Evolutionary conservation across 768 basidiomycete species (phyloP), one percentile per base, ranked within the genome.

Genomic region (Phallus indusiatus): DNA sequence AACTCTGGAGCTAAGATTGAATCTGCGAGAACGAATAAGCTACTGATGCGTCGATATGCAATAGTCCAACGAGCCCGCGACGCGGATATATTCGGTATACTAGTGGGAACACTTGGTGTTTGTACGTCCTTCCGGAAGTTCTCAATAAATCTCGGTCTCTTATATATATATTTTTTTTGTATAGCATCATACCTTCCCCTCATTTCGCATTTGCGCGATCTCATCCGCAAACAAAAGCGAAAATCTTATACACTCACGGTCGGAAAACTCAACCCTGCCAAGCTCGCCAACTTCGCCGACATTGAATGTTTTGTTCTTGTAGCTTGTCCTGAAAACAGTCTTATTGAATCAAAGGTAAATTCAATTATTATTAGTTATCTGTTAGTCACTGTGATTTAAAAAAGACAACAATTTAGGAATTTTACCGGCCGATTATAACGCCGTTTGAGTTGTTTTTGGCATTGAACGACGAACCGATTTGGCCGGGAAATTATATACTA

Each of bases 211-310:
- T 77, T 98, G n/a, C 86, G 95, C 6, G 68, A 73, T 16, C 73
- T 87, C 9, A 79, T 98, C 53, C 69, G 77, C 0, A 76, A 75
- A 42, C 77, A 82, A 0, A 81, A 79, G 61, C 95, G 94, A 74
- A 98, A 98, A 70, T 83, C 82, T 62, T 99, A 98, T 72, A 97
- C 95, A 1, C 83, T 99, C 64, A 89, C 85, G 55, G 94, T 99
- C 0, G 95, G 96, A 37, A 93, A 95, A 71, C 80, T 96, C 51
- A 96, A 91, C 64, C 94, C 96, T 0, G 81, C 93, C 7, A 98
- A 98, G 67, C 78, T 98, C 20, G 95, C 86, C 9, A 99, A 98
- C 71, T 98, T 97, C 70, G 80, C 89, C 66, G 94, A 97, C 69
- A 86, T 99, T 53, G 95, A 97, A 67, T 95, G 94, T 66, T 98